These are phyloP conservation scores for Lasiosphaeris hirsuta DNA, from an alignment of 495 filamentous ascomycete genomes.

Conservation along the genomic window DNA sequence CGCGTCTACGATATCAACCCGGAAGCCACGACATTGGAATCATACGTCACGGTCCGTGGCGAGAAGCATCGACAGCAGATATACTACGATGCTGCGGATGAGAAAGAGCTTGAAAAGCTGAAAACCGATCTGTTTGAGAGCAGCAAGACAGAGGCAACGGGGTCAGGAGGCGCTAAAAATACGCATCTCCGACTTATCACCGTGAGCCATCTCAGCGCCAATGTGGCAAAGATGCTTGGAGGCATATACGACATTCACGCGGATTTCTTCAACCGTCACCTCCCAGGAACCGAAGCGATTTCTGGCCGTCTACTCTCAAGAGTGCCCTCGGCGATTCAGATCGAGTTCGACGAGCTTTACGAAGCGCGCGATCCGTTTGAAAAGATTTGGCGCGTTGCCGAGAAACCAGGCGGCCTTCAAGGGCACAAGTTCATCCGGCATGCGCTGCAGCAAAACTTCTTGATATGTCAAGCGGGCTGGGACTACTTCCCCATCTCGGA, in stretches of 20 bases:
- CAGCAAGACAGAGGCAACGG: not conserved
- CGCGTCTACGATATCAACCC: not conserved
- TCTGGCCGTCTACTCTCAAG: not conserved
- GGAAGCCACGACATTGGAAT: not conserved
- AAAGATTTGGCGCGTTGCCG: not conserved
- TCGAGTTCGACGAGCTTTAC: slow-evolving; percentile 1
- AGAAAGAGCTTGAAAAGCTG: not conserved
- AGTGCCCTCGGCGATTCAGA: not conserved
- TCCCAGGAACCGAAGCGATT: not conserved
- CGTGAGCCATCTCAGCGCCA: not conserved
- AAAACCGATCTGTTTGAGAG: not conserved
- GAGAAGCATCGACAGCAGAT: not conserved
- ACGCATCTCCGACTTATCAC: not conserved
- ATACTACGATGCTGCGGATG: not conserved
- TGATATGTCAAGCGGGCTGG: not conserved
- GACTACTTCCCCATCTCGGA: not conserved
- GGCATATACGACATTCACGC: not conserved
- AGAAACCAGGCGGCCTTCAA: not conserved
- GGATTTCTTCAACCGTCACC: slow-evolving; percentile 1
- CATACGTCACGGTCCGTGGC: not conserved
- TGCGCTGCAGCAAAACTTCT: not conserved
- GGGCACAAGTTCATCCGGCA: not conserved
- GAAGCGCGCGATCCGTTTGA: not conserved
- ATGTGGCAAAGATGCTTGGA: not conserved
- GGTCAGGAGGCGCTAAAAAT: no score